A percentile compares a stretch with the other conserved stretches of the same genome.
These are phyloP conservation scores for Sporothrix pallida DNA, from an alignment of 2,329 filamentous ascomycete species.

Conservation along the genomic window DNA sequence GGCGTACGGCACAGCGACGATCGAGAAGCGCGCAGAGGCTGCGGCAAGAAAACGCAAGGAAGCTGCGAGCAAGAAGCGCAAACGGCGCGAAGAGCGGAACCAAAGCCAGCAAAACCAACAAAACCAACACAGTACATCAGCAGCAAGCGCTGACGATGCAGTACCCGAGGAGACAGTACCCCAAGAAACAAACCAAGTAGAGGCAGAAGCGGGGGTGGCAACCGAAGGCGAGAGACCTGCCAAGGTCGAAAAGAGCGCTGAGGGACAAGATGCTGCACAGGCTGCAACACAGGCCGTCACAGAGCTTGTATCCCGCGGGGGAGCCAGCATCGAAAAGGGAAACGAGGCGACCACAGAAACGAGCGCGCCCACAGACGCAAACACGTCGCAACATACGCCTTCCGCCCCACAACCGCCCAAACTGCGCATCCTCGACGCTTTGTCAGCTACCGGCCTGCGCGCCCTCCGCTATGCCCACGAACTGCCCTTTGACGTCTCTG, in stretches of 20 bases:
- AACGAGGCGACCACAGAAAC: conserved; percentile 3
- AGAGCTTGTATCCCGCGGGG: conserved; percentile 8
- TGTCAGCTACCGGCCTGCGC: conserved; percentile 91
- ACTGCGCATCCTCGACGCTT: conserved; percentile 90
- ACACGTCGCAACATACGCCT: conserved; percentile 27
- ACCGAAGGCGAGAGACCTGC: conserved; percentile 24
- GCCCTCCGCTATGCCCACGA: conserved; percentile 92
- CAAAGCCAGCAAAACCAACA: not conserved
- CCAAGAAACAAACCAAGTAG: not conserved
- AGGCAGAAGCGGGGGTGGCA: conserved; percentile 22
- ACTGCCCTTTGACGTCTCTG: conserved; percentile 78
- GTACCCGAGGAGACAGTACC: not conserved
- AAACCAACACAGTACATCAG: conserved; percentile 34
- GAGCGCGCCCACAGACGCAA: not conserved
- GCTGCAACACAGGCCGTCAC: conserved; percentile 23
- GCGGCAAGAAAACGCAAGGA: conserved; percentile 52
- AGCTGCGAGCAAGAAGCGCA: conserved; percentile 40
- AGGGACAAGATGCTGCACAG: conserved; percentile 27
- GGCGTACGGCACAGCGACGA: conserved; percentile 75
- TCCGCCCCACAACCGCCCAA: conserved; percentile 43
- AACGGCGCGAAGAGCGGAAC: conserved; percentile 45
- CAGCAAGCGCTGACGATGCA: conserved; percentile 42
- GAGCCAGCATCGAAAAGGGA: not conserved
- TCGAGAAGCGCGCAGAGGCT: conserved; percentile 54
- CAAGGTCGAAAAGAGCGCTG: conserved; percentile 24